These are phyloP conservation scores for Nigrospora osmanthi DNA, from an alignment of 2,329 filamentous ascomycete species.

Conservation along the genomic window DNA sequence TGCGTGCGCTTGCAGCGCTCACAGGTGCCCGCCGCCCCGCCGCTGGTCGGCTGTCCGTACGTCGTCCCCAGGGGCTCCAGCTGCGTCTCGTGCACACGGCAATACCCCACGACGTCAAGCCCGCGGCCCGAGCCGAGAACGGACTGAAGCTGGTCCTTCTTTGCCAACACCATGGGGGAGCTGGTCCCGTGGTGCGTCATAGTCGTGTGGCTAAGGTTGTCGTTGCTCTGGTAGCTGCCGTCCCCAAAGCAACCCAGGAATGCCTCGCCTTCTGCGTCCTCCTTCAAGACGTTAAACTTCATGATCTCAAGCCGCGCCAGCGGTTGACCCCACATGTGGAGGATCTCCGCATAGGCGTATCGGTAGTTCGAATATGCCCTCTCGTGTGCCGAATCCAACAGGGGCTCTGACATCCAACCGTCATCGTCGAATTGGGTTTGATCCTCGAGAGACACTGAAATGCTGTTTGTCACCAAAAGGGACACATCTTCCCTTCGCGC, in stretches of 20 bases:
- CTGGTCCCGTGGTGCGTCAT: constrained; percentile 29
- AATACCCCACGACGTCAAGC: constrained; percentile 56
- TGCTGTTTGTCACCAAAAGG: constrained; percentile 40
- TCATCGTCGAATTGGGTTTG: constrained; percentile 62
- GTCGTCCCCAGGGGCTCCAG: constrained; percentile 50
- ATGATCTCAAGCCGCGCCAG: constrained; percentile 57
- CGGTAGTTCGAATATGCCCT: constrained; percentile 52
- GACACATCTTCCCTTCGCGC: constrained; percentile 35
- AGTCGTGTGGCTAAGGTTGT: constrained; percentile 22
- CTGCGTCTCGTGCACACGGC: constrained; percentile 53
- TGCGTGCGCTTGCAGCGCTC: constrained; percentile 45
- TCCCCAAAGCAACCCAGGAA: constrained; percentile 13
- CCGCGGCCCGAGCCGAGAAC: constrained; percentile 46
- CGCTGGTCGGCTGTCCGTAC: constrained; percentile 31
- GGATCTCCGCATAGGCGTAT: constrained; percentile 59
- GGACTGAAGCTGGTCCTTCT: constrained; percentile 43
- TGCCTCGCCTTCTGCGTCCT: constrained; percentile 24
- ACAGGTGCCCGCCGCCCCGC: constrained; percentile 32
- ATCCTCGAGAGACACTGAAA: constrained; percentile 49
- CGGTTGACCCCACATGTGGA: constrained; percentile 59
- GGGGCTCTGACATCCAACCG: constrained; percentile 52
- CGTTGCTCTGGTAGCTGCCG: constrained; percentile 24
- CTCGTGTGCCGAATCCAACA: constrained; percentile 44
- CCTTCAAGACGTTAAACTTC: constrained; percentile 59
- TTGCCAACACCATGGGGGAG: constrained; percentile 48